These are phyloP conservation scores for Ambrosia artemisiifolia DNA, from an alignment of 129 eudicot species.

Conservation along the genomic window DNA sequence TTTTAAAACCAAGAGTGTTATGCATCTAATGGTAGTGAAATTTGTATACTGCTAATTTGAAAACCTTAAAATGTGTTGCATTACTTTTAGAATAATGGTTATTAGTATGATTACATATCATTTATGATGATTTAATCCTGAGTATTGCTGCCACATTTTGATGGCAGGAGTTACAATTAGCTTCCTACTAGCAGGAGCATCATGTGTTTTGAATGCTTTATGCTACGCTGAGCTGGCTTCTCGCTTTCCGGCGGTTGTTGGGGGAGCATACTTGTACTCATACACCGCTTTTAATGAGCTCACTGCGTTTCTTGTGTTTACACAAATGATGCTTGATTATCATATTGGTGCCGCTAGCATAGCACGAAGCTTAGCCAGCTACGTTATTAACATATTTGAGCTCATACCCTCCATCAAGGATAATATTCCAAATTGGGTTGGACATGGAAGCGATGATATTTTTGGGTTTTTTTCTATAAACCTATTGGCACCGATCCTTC, in stretches of 20 bases:
- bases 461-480: conserved; percentile 75
- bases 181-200: conserved; percentile 90
- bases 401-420: conserved; percentile 67
- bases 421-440: conserved; percentile 92
- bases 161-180: conserved; percentile 88
- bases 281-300: conserved; percentile 98
- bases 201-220: conserved; percentile 90
- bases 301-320: conserved; percentile 93
- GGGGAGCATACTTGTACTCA: conserved; percentile 92
- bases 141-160: conserved; percentile 12
- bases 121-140: conserved; percentile 7
- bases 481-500: conserved; percentile 77
- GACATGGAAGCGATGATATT: conserved; percentile 76
- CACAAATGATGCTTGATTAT: conserved; percentile 97
- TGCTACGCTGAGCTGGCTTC: conserved; percentile 99
- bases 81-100: neutral
- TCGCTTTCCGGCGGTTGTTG: conserved; percentile 97
- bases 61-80: neutral
- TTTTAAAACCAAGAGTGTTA: too few species aligned
- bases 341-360: conserved; percentile 99
- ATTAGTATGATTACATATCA: neutral
- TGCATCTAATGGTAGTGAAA: neutral
- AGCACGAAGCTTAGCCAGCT: conserved; percentile 95
- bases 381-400: conserved; percentile 65
- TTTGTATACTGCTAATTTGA: neutral